These are phyloP conservation scores for Tolypocladium endophyticum DNA, from an alignment of 2,329 filamentous ascomycete species.

Conservation along the genomic window DNA sequence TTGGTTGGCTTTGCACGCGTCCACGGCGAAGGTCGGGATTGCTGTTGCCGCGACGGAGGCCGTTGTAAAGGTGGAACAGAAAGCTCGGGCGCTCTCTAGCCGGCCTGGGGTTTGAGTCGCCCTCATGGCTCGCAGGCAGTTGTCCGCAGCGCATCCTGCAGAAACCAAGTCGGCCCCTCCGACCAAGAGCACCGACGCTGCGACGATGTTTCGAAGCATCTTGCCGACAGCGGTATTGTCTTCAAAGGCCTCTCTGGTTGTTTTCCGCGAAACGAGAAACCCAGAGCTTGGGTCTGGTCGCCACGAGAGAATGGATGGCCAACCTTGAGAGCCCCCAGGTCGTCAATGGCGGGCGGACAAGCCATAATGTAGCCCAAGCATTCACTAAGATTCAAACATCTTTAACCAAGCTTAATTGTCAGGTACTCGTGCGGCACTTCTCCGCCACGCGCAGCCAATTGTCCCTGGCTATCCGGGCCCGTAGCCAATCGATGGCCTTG, in stretches of 20 bases:
- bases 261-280: no score
- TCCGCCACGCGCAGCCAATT: not conserved
- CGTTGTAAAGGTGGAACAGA: slow-evolving; percentile 16
- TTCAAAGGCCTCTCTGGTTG: no score
- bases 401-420: not conserved
- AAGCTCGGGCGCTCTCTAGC: slow-evolving; percentile 18
- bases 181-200: slow-evolving; percentile 3
- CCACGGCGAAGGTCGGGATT: slow-evolving; percentile 10
- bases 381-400: not conserved
- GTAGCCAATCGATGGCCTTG: not conserved
- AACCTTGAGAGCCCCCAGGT: not conserved
- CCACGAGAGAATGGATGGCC: not conserved
- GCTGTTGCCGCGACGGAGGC: slow-evolving; percentile 8
- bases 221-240: not conserved
- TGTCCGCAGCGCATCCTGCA: slow-evolving; percentile 20
- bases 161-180: not conserved
- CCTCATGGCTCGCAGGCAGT: slow-evolving; percentile 25
- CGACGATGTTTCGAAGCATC: slow-evolving; percentile 1
- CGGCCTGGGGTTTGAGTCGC: slow-evolving; percentile 21
- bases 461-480: not conserved
- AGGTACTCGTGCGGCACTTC: not conserved
- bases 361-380: not conserved
- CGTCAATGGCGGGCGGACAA: not conserved
- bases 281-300: not conserved
- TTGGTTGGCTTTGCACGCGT: slow-evolving; percentile 10